Conservation (phyloP, 129 eudicot genomes). For the Pulicaria dysenterica region DNA sequence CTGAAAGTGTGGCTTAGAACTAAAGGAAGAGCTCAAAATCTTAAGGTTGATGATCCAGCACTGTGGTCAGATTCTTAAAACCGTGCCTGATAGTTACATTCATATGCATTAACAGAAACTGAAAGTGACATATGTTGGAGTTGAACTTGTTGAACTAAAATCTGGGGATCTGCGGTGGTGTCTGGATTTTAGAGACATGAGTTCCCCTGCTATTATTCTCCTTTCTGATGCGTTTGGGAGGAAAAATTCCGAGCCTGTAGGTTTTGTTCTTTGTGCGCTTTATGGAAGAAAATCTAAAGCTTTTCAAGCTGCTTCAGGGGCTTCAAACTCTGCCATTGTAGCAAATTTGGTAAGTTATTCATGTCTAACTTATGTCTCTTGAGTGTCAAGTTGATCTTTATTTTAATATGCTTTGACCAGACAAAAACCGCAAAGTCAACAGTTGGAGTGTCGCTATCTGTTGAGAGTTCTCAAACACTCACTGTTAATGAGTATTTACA, state of each 20-base stretch:
- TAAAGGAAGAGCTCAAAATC: not conserved
- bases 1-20: not conserved
- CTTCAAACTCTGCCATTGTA: conserved; percentile 62
- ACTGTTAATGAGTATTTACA: conserved; percentile 73
- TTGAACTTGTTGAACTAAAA: conserved; percentile 75
- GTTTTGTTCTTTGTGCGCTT: conserved; percentile 83
- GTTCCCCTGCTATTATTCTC: conserved; percentile 73
- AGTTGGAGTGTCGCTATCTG: conserved; percentile 70
- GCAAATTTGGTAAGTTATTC: conserved; percentile 55
- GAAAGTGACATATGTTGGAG: conserved; percentile 87
- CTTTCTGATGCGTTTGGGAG: conserved; percentile 78
- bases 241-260: conserved; percentile 71
- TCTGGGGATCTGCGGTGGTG: conserved; percentile 97
- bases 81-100: conserved; percentile 11
- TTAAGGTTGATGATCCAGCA: conserved; percentile 16
- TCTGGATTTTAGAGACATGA: conserved; percentile 97
- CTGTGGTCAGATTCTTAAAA: not conserved
- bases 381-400: conserved; percentile 16
- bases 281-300: conserved; percentile 99
- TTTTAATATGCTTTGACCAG: conserved; percentile 41
- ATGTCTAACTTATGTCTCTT: not conserved
- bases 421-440: conserved; percentile 80
- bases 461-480: conserved; percentile 77
- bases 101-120: conserved; percentile 60
- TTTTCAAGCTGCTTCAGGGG: conserved; percentile 93